These are phyloP conservation scores for Hypoxylon trugodes DNA, from an alignment of 495 filamentous ascomycete species.

Conservation along the genomic window DNA sequence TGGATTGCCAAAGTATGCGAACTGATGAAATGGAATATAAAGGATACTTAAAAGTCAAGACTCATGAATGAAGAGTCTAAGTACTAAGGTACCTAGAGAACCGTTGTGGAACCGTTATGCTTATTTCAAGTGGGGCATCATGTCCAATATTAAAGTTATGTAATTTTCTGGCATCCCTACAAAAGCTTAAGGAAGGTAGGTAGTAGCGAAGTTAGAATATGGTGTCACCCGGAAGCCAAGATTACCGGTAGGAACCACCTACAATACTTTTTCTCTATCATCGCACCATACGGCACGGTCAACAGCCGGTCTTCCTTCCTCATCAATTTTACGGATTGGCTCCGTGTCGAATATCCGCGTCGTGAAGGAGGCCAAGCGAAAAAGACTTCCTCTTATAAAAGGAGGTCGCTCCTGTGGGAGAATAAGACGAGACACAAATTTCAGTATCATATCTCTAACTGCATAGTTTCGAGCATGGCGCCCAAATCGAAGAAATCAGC, in stretches of 20 bases:
- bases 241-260: slow-evolving; percentile 19
- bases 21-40: too few species aligned
- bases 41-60: too few species aligned
- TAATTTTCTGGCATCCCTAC: slow-evolving; percentile 27
- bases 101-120: too few species aligned
- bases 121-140: too few species aligned
- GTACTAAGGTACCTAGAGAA: too few species aligned
- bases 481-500: slow-evolving; percentile 33
- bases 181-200: slow-evolving; percentile 10
- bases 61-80: too few species aligned
- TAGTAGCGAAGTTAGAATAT: slow-evolving; percentile 24
- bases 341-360: background rate
- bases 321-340: background rate
- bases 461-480: slow-evolving; percentile 17
- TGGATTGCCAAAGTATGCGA: too few species aligned
- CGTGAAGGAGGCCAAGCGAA: too few species aligned
- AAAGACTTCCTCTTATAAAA: slow-evolving; percentile 3
- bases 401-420: background rate
- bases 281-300: slow-evolving; percentile 24
- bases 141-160: background rate
- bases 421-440: background rate
- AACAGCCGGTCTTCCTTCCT: slow-evolving; percentile 9
- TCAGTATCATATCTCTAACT: background rate
- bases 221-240: slow-evolving; percentile 32
- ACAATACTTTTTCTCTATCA: background rate